Base-by-base conservation (phyloP, 1,139 yeast species). In the Saccharomyces pastorianus region DNA sequence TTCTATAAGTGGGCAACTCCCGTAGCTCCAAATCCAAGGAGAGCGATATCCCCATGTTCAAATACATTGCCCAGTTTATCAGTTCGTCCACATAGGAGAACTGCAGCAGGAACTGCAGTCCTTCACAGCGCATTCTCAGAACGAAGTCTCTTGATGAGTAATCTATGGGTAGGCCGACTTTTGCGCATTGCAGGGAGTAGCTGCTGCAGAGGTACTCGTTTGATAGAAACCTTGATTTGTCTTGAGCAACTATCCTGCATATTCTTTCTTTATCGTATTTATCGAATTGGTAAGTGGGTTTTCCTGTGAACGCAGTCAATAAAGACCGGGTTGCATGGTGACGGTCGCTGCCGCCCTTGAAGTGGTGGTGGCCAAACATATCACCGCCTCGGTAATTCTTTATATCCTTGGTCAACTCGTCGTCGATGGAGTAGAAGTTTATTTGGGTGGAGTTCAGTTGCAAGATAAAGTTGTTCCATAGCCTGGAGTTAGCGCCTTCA, bases 371-470 rank as follows among this genome's bases (percentile, higher is more conserved):
- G 51, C 41, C n/a, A 55, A 55, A 41, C 50, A 54, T 3, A 53
- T 72, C 47, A 11, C 20, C 53, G 65, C 68, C 9, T 53, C 32
- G 47, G 9, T 57, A 58, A 23, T 57, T 59, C 46, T 55, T 56
- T 20, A 59, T 57, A 14, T 59, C 57, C 13, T 56, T 56, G 3
- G 64, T 61, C 41, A 64, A 49, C 2, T 53, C 52, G 4, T 65
- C 65, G 38, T 70, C 72, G 7, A 68, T 64, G 20, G 69, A 59
- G 64, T 85, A 85, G 50, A 85, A 73, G 66, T 85, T 85, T 41
- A 86, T 64, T 69, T 85, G 91, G 0, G 93, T 85, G 1, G 88
- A 83, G 69, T 86, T 86, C 42, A 86, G 68, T 64, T 85, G 91
- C 69, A 84, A 72, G 6, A 85, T 73, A 27, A 77, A 74, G 51